Evolutionary conservation across 495 filamentous ascomycete genomes (phyloP), one percentile per base, ranked within the genome.

Genomic region (Astrothelium subdiscretum): DNA sequence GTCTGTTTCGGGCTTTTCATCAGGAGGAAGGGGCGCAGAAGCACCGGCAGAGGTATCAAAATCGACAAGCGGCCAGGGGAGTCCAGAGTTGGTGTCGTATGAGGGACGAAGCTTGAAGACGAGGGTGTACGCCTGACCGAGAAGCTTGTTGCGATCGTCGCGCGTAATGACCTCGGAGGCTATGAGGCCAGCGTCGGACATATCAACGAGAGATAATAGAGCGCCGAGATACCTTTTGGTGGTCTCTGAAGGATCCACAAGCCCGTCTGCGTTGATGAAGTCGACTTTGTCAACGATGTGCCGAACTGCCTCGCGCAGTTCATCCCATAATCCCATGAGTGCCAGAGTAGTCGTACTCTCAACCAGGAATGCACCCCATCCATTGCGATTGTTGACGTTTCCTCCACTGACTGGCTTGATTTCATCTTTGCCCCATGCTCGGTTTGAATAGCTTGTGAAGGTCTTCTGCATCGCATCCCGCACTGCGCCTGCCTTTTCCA

Each of bases 331-430:
- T 2, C 67, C 69, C 72, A 74, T 74, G 44, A 74, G 60, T 0
- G 70, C 72, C 6, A 74, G 64, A 1, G 70, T 74, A 0, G 72
- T 65, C 2, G 68, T 58, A 12, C 69, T 63, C 24, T 74, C 72
- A 1, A 74, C 68, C n/a, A 72, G 69, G 58, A 72, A 74, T 13
- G 68, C 70, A 5, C 70, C 72, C 72, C 72, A 74, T n/a, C 72
- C 72, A 43, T 74, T 71, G 11, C 67, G 48, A 27, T 58, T 67
- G 20, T 63, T 64, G 10, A 48, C 48, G 24, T 54, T 59, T 0
- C 57, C 65, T 2, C 72, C 72, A 29, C 63, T 62, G 22, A 74
- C 64, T 31, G 72, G 72, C 43, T 40, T 43, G 31, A 74, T 66
- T 44, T 70, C 70, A 48, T 74, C 72, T 58, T 62, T 62, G 1